Evolutionary conservation across 768 basidiomycete species (phyloP).

Genomic region (Daedalea quercina): DNA sequence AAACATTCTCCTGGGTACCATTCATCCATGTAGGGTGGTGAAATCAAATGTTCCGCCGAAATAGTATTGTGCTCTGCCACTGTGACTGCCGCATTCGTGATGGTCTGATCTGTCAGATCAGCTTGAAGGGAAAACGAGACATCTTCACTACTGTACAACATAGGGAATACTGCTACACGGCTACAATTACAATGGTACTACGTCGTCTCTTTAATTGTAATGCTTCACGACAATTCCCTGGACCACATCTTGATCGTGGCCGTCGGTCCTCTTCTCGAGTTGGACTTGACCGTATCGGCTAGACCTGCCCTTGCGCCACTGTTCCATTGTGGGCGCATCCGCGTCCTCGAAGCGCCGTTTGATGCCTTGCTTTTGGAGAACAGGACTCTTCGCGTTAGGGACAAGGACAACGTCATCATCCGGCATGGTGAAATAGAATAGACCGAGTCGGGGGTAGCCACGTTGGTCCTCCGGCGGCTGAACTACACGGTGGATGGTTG

Average conservation of each 20-base stretch:
- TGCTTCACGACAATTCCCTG: constrained; percentile 28
- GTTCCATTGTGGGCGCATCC: constrained; percentile 23
- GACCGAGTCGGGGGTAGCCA: constrained; percentile 26
- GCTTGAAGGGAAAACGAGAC: too few species aligned
- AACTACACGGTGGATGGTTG: constrained; percentile 30
- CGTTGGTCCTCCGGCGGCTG: constrained; percentile 29
- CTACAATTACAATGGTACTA: too few species aligned
- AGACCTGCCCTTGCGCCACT: constrained; percentile 26
- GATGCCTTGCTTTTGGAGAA: constrained; percentile 24
- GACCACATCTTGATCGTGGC: constrained; percentile 26
- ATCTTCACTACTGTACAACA: too few species aligned
- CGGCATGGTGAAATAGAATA: constrained; percentile 29
- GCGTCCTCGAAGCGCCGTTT: constrained; percentile 19
- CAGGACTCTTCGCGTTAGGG: constrained; percentile 26
- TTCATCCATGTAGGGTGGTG: neutral
- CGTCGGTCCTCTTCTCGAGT: constrained; percentile 24
- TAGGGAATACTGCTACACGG: too few species aligned
- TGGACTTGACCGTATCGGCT: constrained; percentile 23
- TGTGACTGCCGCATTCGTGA: too few species aligned
- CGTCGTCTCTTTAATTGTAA: constrained; percentile 18
- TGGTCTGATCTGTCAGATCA: too few species aligned
- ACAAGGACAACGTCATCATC: constrained; percentile 23
- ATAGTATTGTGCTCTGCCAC: too few species aligned
- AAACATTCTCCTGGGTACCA: neutral
- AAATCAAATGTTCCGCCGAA: neutral